Percentiles rank a stretch among this genome's conserved stretches.
Evolutionary conservation across 2,329 filamentous ascomycete genomes (phyloP).

Genomic region (Pestalotiopsis sp.): DNA sequence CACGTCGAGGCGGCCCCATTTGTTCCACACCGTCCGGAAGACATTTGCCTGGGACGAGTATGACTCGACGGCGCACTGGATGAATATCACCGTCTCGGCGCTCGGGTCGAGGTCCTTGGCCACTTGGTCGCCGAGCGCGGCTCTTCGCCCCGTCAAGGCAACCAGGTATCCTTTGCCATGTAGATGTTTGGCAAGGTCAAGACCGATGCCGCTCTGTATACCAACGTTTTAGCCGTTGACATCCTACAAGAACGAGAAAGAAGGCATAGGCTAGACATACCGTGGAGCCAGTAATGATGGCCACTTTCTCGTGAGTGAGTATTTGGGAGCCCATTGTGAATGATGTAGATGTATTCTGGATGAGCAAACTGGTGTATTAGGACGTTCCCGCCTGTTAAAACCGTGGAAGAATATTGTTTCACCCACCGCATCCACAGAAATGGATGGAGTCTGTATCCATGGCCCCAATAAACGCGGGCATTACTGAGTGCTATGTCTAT

Average conservation of each 20-base stretch:
- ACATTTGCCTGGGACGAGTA: not conserved
- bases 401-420: not conserved
- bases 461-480: not conserved
- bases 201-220: slow-evolving; percentile 9
- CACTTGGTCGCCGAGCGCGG: not conserved
- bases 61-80: not conserved
- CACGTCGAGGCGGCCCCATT: slow-evolving; percentile 9
- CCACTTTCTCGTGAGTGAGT: not conserved
- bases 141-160: not conserved
- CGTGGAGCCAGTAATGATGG: slow-evolving; percentile 11
- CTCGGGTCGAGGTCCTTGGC: not conserved
- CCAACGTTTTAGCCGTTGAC: not conserved
- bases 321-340: not conserved
- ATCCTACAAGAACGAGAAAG: not conserved
- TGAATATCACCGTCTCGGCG: not conserved
- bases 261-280: not conserved
- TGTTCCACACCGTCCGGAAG: slow-evolving; percentile 3
- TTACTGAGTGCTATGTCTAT: not conserved
- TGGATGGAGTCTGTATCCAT: not conserved
- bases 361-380: not conserved
- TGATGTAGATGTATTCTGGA: not conserved
- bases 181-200: slow-evolving; percentile 6
- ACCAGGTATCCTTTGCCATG: not conserved
- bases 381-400: no score
- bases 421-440: not conserved